A percentile compares a stretch with the other conserved stretches of the same genome.
These are phyloP conservation scores for Apiosordaria backusii DNA, from an alignment of 495 filamentous ascomycete species.

Conservation along the genomic window DNA sequence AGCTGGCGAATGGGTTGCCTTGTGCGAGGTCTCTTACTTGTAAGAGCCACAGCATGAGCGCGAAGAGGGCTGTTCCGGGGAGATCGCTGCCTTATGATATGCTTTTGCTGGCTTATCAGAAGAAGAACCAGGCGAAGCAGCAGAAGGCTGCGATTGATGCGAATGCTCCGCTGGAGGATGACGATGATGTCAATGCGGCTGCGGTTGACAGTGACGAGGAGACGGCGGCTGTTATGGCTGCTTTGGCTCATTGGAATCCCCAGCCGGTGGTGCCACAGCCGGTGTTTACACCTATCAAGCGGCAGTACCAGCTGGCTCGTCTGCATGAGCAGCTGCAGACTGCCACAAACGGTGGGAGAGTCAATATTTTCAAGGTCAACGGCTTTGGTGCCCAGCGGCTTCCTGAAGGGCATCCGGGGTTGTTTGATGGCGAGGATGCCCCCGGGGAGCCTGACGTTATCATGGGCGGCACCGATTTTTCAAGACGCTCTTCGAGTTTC, in stretches of 20 bases:
- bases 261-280: conserved; percentile 65
- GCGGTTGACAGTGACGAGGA: conserved; percentile 93
- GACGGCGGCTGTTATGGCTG: conserved; percentile 79
- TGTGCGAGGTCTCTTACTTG: conserved; percentile 92
- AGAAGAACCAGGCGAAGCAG: conserved; percentile 97
- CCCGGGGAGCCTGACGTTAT: conserved; percentile 43
- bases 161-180: conserved; percentile 86
- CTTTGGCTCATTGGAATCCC: conserved; percentile 69
- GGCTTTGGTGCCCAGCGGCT: conserved; percentile 47
- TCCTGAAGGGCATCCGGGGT: conserved; percentile 40
- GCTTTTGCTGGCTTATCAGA: conserved; percentile 90
- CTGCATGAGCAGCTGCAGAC: conserved; percentile 85
- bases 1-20: conserved; percentile 72
- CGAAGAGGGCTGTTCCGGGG: conserved; percentile 87
- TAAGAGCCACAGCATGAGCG: conserved; percentile 95
- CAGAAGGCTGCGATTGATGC: conserved; percentile 94
- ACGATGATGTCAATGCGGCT: conserved; percentile 66
- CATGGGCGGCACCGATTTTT: conserved; percentile 28
- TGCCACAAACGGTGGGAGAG: conserved; percentile 58
- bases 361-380: conserved; percentile 54
- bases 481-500: conserved; percentile 43
- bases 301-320: conserved; percentile 76
- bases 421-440: conserved; percentile 43
- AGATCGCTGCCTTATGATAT: conserved; percentile 92
- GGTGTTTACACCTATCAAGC: conserved; percentile 61